phyloP scores from a whole-genome alignment of 345 rosid species.

The Eucalyptus tenuipes region DNA sequence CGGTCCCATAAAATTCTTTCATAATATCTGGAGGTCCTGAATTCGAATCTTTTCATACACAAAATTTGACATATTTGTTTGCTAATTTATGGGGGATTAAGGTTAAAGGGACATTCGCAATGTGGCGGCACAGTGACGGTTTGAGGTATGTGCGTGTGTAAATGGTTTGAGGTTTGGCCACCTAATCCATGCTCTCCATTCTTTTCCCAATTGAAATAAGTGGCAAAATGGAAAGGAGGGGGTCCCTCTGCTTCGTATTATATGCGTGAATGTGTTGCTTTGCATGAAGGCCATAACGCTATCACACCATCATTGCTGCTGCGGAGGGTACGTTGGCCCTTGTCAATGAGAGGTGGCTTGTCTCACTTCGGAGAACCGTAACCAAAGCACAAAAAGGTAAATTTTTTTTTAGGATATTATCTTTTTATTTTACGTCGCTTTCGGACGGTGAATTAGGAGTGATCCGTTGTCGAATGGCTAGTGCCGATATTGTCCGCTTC shows the following conservation, averaged over 20 bases:
- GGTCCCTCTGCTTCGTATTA: neutral
- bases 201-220: neutral
- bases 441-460: neutral
- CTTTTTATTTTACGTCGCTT: neutral
- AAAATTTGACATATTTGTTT: too few species aligned
- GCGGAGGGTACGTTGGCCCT: neutral
- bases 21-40: rapidly evolving
- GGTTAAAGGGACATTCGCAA: neutral
- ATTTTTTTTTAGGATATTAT: neutral
- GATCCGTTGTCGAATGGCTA: neutral
- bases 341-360: neutral
- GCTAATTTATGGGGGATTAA: neutral
- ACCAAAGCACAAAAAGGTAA: neutral
- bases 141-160: neutral
- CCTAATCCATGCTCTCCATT: neutral
- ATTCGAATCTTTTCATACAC: too few species aligned
- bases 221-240: neutral
- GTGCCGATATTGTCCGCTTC: rapidly evolving
- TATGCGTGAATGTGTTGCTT: neutral
- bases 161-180: neutral
- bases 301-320: neutral
- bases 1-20: too few species aligned
- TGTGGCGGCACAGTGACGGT: neutral
- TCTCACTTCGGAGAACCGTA: neutral
- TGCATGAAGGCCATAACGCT: neutral